A percentile compares a stretch with the other conserved stretches of the same genome.
phyloP scores from a whole-genome alignment of 78 protist genomes.

The Dictyostelium firmibasis region DNA sequence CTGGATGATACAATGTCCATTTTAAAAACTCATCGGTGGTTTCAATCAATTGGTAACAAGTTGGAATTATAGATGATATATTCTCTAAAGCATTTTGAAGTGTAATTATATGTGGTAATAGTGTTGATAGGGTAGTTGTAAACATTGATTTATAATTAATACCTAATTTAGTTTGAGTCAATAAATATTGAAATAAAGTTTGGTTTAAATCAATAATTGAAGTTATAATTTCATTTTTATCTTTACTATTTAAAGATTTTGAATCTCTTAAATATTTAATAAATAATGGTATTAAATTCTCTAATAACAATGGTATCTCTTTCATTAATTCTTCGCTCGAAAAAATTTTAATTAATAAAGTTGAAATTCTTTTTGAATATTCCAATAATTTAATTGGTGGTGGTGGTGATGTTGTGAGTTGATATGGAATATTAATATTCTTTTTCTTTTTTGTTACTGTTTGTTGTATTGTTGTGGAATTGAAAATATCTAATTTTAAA shows the following conservation, averaged over 20 bases:
- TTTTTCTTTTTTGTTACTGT: conserved; percentile 26
- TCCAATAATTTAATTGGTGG: conserved; percentile 24
- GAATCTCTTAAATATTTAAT: background rate
- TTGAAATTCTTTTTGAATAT: background rate
- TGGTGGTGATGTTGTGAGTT: conserved; percentile 32
- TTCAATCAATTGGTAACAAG: background rate
- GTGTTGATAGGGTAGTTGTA: background rate
- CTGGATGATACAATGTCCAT: conserved; percentile 59
- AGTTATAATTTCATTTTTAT: background rate
- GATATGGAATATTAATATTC: conserved; percentile 19
- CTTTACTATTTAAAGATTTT: background rate
- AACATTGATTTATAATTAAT: conserved; percentile 21
- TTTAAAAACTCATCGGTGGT: background rate
- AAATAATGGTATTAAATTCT: background rate
- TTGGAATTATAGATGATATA: background rate
- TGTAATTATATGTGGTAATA: conserved; percentile 20
- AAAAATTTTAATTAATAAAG: background rate
- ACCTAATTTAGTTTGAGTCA: conserved; percentile 17
- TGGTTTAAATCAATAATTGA: background rate
- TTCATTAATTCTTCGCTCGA: conserved; percentile 21
- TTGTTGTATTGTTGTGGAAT: background rate
- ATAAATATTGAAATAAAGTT: background rate
- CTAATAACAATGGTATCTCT: conserved; percentile 23
- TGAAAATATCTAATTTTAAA: background rate
- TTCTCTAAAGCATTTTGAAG: background rate